Evolutionary conservation across 176 grass and related monocot genomes (phyloP), one percentile per base, ranked within the genome.

Genomic region (Juncus inflexus): DNA sequence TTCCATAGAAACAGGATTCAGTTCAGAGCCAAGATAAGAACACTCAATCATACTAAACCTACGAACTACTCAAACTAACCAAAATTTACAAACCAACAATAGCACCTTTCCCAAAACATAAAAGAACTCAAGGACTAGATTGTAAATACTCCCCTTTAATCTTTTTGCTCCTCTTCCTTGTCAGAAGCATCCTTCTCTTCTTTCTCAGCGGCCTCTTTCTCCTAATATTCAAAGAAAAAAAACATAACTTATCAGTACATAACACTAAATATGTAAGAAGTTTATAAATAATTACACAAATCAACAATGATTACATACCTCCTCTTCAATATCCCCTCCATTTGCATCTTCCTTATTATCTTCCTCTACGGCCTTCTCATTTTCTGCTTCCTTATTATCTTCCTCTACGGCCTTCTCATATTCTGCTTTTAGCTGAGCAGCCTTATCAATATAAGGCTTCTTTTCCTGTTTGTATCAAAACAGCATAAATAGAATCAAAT

Each of bases 381-480:
- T 86, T 43, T 72, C 82, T 59, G 47, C 61, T 6, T 47, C 9
- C 9, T 84, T 65, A 35, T 60, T 28, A 38, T 60, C 28, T 37
- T 47, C 66, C 42, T 72, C 59, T 12, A 61, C n/a, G 15, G 60
- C 70, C 59, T 86, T 89, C 7, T 75, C 72, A 52, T 66, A 71
- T 4, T 65, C 19, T 37, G 77, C 92, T 68, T 84, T 91, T 14
- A 91, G 80, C 60, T 91, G 79, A 3, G 68, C 72, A 54, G 87
- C 84, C 77, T 76, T 78, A 10, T 91, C 94, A 9, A 66, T 0
- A 50, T 97, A 97, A 12, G 94, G 85, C 61, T 84, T 92, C 77
- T 75, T 97, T 59, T 97, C 94, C 85, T 90, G 72, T 42, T 54
- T 7, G 50, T 10, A 14, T 0, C 69, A 3, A 12, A 73, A 64